Evolutionary conservation across 495 filamentous ascomycete genomes (phyloP).

Genomic region (Venustampulla echinocandica): DNA sequence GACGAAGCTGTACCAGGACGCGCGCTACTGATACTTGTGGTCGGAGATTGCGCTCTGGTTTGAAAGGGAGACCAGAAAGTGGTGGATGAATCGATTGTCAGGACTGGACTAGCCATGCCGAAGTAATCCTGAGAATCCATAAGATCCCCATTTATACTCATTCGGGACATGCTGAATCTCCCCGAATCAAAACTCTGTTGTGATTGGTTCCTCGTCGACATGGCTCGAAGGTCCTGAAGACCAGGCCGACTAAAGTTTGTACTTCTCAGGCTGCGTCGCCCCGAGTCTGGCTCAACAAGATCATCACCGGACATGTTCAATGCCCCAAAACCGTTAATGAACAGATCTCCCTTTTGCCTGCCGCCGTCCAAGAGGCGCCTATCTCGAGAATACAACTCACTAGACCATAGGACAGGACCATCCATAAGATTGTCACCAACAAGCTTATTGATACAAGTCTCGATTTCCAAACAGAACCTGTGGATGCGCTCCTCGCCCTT

Average conservation of each 20-base stretch:
- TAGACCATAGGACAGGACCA: constrained; percentile 86
- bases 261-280: constrained; percentile 26
- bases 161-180: constrained; percentile 48
- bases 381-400: constrained; percentile 76
- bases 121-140: constrained; percentile 65
- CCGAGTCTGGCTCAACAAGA: constrained; percentile 28
- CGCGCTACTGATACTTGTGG: constrained; percentile 43
- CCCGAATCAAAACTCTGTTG: constrained; percentile 61
- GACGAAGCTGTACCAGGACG: constrained; percentile 48
- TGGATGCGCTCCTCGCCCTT: constrained; percentile 93
- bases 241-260: constrained; percentile 35
- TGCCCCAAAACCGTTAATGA: constrained; percentile 39
- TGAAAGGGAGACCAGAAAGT: constrained; percentile 88
- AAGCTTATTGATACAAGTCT: constrained; percentile 76
- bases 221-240: constrained; percentile 41
- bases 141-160: constrained; percentile 41
- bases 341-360: constrained; percentile 44
- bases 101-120: constrained; percentile 54
- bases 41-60: constrained; percentile 48
- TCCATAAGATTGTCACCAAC: constrained; percentile 81
- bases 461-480: constrained; percentile 84
- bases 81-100: constrained; percentile 67
- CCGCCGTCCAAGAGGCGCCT: constrained; percentile 65
- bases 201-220: constrained; percentile 47
- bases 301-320: constrained; percentile 39